Conservation (phyloP, 2,329 filamentous ascomycete species). For the Xylaria sp. region DNA sequence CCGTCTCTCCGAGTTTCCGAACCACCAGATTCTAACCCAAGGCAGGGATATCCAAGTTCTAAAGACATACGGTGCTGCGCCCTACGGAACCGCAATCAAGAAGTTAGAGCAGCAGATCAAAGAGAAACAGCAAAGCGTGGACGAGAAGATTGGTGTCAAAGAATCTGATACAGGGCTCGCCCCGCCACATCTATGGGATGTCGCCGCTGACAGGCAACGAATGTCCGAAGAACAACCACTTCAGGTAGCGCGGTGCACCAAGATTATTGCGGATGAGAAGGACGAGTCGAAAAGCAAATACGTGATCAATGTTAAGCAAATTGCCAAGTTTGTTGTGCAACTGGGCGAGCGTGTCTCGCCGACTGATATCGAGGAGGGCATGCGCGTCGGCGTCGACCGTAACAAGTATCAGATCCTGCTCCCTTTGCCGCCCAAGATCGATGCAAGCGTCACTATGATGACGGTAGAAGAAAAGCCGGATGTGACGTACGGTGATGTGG, state of each 20-base stretch:
- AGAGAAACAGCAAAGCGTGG: constrained; percentile 96
- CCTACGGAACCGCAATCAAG: constrained; percentile 92
- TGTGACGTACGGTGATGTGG: constrained; percentile 98
- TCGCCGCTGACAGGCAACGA: constrained; percentile 95
- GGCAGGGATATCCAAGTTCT: constrained; percentile 96
- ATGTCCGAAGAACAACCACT: constrained; percentile 99
- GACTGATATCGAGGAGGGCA: constrained; percentile 99
- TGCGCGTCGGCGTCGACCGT: constrained; percentile 97
- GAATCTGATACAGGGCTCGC: constrained; percentile 99
- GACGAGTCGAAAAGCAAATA: constrained; percentile 99
- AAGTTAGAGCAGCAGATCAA: constrained; percentile 99
- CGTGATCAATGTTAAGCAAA: constrained; percentile 99
- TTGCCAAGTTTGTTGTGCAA: constrained; percentile 99
- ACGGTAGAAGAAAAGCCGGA: constrained; percentile 99
- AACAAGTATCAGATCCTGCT: constrained; percentile 99
- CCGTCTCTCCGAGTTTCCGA: constrained; percentile 1
- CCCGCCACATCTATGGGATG: constrained; percentile 98
- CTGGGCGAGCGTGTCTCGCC: constrained; percentile 96
- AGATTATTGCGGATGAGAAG: constrained; percentile 98
- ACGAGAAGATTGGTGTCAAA: constrained; percentile 97
- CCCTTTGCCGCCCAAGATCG: constrained; percentile 96
- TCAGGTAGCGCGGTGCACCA: constrained; percentile 97
- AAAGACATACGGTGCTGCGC: constrained; percentile 97
- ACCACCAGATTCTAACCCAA: constrained; percentile 39
- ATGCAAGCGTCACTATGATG: constrained; percentile 99